Percentiles rank a stretch among this genome's conserved stretches.
Evolutionary conservation across 2,329 filamentous ascomycete species (phyloP).

Genomic region (Aspergillus pseudoglaucus): DNA sequence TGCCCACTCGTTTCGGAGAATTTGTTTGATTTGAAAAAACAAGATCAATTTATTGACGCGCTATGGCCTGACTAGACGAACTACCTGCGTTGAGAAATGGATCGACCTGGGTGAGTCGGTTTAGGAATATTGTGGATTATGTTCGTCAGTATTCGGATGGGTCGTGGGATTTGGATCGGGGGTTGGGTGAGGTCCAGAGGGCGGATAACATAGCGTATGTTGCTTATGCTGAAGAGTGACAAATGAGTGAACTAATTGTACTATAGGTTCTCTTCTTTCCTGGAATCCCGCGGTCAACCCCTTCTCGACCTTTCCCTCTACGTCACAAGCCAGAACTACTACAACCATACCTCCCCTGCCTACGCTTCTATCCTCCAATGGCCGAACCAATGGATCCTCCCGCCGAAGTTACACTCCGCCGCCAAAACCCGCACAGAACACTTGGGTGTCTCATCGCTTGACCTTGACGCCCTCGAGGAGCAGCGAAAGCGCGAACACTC

Average conservation of each 20-base stretch:
- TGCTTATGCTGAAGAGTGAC: background rate
- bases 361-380: constrained; percentile 76
- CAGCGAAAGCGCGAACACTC: constrained; percentile 32
- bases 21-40: background rate
- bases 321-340: constrained; percentile 84
- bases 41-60: constrained; percentile 1
- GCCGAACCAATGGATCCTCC: constrained; percentile 81
- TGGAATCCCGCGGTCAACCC: constrained; percentile 66
- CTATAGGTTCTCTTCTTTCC: constrained; percentile 54
- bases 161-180: constrained; percentile 44
- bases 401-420: constrained; percentile 62
- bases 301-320: constrained; percentile 84
- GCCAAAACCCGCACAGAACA: constrained; percentile 66
- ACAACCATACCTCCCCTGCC: constrained; percentile 66
- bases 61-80: constrained; percentile 39
- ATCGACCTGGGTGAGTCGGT: constrained; percentile 47
- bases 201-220: constrained; percentile 48
- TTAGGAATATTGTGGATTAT: constrained; percentile 49
- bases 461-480: constrained; percentile 49
- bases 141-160: constrained; percentile 42
- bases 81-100: constrained; percentile 54
- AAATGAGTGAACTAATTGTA: background rate
- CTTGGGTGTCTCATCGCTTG: constrained; percentile 62
- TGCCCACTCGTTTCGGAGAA: constrained; percentile 13
- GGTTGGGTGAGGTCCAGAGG: constrained; percentile 35